A percentile compares a stretch with the other conserved stretches of the same genome.
Evolutionary conservation across 352 stramenopile genomes (phyloP).

Genomic region (Detonula confervacea): DNA sequence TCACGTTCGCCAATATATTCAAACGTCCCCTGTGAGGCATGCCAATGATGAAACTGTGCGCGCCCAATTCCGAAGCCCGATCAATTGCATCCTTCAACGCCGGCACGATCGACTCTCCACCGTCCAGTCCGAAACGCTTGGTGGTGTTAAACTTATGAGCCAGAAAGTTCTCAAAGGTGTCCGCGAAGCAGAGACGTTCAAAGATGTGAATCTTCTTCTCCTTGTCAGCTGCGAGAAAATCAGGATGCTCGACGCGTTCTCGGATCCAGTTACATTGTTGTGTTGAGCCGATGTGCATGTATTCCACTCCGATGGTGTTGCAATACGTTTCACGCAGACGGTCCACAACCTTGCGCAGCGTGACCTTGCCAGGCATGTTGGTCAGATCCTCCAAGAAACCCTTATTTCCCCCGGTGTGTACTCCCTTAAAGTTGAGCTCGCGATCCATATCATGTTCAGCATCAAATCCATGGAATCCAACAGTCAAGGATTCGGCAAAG

Average conservation of each 20-base stretch:
- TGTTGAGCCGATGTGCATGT: constrained; percentile 97
- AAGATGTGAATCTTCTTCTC: constrained; percentile 97
- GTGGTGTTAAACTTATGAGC: constrained; percentile 99
- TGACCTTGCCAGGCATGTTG: constrained; percentile 86
- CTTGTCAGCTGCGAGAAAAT: constrained; percentile 82
- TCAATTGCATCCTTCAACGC: constrained; percentile 96
- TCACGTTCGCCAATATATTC: constrained; percentile 98
- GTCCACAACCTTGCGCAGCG: constrained; percentile 93
- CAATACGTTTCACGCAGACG: constrained; percentile 97
- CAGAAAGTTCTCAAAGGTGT: constrained; percentile 99
- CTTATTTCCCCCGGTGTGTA: constrained; percentile 79
- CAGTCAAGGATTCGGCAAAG: constrained; percentile 63
- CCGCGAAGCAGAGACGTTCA: constrained; percentile 95
- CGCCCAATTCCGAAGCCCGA: constrained; percentile 91
- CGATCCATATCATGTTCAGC: constrained; percentile 74
- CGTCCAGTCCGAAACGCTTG: constrained; percentile 99
- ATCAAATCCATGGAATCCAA: constrained; percentile 80
- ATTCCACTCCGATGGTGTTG: constrained; percentile 96
- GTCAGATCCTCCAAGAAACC: constrained; percentile 85
- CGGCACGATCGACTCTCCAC: constrained; percentile 94
- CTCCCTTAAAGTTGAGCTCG: constrained; percentile 78
- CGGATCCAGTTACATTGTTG: constrained; percentile 99
- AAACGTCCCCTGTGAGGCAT: constrained; percentile 98
- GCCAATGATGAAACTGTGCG: constrained; percentile 97
- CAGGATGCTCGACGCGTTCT: constrained; percentile 87